Percentiles rank a stretch among this genome's conserved stretches.
These are phyloP conservation scores for Stellera chamaejasme DNA, from an alignment of 345 rosid genomes.

Conservation along the genomic window DNA sequence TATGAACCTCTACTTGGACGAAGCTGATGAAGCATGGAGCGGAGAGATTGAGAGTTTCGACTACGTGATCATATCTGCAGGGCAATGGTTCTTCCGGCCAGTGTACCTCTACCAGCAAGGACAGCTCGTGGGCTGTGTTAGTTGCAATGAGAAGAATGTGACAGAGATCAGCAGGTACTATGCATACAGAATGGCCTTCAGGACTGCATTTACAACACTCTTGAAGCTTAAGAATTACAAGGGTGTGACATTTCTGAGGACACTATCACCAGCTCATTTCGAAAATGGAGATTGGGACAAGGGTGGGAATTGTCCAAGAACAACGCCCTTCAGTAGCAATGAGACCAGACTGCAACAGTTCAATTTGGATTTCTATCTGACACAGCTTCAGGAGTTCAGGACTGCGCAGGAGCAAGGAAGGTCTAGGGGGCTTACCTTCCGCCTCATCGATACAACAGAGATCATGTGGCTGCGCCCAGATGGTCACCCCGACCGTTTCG, in stretches of 20 bases:
- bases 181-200: conserved; percentile 55
- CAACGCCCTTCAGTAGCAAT: conserved; percentile 30
- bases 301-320: conserved; percentile 64
- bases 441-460: conserved; percentile 37
- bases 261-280: conserved; percentile 53
- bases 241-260: conserved; percentile 38
- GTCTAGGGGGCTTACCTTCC: conserved; percentile 25
- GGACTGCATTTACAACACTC: conserved; percentile 44
- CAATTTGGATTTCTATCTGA: conserved; percentile 29
- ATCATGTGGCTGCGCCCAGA: conserved; percentile 57
- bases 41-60: conserved; percentile 28
- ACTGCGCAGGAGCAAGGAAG: conserved; percentile 34
- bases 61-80: conserved; percentile 42
- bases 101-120: conserved; percentile 25
- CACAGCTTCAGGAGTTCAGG: conserved; percentile 33
- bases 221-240: conserved; percentile 21
- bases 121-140: conserved; percentile 30
- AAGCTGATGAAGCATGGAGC: conserved; percentile 41
- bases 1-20: conserved; percentile 40
- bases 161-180: conserved; percentile 22
- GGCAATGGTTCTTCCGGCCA: conserved; percentile 58
- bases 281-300: conserved; percentile 61
- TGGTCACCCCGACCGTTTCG: conserved; percentile 42
- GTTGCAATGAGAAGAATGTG: conserved; percentile 25
- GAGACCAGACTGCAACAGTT: conserved; percentile 40